Percentiles rank a stretch among this genome's conserved stretches.
These are phyloP conservation scores for Salix caprea DNA, from an alignment of 345 rosid species.

Conservation along the genomic window DNA sequence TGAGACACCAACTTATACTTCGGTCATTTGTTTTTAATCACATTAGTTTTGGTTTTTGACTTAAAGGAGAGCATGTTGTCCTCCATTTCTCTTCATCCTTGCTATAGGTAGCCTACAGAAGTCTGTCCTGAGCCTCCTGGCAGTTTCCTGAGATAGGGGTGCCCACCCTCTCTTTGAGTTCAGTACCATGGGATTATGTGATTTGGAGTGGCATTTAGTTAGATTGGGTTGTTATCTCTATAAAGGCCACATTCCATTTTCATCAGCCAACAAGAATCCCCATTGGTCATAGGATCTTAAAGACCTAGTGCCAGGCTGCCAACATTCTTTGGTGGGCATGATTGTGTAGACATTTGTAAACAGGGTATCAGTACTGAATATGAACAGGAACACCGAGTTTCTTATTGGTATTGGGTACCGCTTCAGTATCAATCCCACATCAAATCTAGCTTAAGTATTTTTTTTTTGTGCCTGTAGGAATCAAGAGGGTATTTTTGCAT, in stretches of 20 bases:
- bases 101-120: neutral
- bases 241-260: no score
- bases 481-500: neutral
- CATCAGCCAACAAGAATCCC: no score
- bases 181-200: neutral
- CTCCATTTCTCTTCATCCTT: neutral
- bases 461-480: neutral
- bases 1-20: neutral
- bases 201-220: no score
- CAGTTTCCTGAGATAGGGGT: neutral
- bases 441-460: neutral
- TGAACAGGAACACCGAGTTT: neutral
- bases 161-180: neutral
- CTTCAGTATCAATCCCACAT: neutral
- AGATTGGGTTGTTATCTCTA: no score
- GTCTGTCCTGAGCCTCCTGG: neutral
- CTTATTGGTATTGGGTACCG: neutral
- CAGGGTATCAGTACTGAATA: neutral
- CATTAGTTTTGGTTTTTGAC: no score
- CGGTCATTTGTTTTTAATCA: no score
- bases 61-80: neutral
- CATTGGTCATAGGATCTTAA: no score
- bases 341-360: neutral
- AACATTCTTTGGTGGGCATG: no score
- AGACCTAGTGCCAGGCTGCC: no score